These are phyloP conservation scores for Podosphaera xanthii DNA, from an alignment of 2,329 filamentous ascomycete genomes.

Conservation along the genomic window DNA sequence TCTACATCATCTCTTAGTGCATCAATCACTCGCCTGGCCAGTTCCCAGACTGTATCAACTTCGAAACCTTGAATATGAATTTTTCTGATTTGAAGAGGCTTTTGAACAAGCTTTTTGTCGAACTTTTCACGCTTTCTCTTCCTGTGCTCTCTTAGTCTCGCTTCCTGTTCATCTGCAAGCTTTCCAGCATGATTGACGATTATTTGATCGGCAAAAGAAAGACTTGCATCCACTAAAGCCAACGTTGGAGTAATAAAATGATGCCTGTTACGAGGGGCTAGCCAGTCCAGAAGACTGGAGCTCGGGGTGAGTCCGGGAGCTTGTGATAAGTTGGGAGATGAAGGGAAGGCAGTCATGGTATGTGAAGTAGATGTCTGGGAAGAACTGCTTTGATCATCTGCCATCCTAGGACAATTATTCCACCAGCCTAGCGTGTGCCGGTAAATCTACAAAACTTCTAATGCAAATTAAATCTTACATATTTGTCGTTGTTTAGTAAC, in stretches of 20 bases:
- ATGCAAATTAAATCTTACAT: neutral
- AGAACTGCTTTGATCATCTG: conserved; percentile 16
- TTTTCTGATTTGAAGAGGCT: conserved; percentile 52
- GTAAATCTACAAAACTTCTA: neutral
- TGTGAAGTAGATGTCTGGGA: conserved; percentile 41
- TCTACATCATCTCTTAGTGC: conserved; percentile 32
- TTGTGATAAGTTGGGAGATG: conserved; percentile 13
- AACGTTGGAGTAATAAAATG: conserved; percentile 52
- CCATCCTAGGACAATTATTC: neutral
- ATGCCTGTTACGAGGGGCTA: conserved; percentile 13
- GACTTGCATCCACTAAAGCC: conserved; percentile 42
- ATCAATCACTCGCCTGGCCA: conserved; percentile 64
- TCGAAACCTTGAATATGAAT: conserved; percentile 75
- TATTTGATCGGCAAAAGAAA: conserved; percentile 56
- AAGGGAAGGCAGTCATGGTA: conserved; percentile 31
- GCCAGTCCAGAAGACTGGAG: conserved; percentile 8
- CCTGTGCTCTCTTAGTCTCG: conserved; percentile 40
- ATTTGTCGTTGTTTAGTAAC: neutral
- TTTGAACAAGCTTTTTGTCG: conserved; percentile 18
- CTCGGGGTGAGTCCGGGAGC: conserved; percentile 16
- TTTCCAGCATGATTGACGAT: conserved; percentile 57
- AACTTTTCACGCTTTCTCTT: conserved; percentile 52
- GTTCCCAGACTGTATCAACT: conserved; percentile 80
- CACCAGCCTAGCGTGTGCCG: neutral
- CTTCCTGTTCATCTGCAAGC: conserved; percentile 49